These are phyloP conservation scores for Talaromyces atroroseus DNA, from an alignment of 2,329 filamentous ascomycete genomes.

Conservation along the genomic window DNA sequence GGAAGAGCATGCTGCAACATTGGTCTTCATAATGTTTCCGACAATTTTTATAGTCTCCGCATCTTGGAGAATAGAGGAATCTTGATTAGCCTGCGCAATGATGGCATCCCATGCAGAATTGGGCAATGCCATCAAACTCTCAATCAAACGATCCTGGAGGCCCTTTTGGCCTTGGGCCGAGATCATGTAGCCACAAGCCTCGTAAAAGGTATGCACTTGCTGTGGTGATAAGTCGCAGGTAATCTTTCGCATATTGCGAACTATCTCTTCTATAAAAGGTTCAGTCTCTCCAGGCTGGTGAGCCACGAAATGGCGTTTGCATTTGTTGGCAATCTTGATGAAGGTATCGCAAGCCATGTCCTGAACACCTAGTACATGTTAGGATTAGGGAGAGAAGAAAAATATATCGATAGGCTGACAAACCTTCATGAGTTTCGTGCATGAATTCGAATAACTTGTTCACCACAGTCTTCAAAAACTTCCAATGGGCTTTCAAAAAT, in stretches of 20 bases:
- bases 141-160: conserved; percentile 83
- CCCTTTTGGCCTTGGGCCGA: conserved; percentile 93
- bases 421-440: conserved; percentile 97
- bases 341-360: conserved; percentile 99
- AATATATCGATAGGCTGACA: conserved; percentile 22
- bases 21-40: conserved; percentile 99
- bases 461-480: conserved; percentile 98
- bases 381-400: background rate
- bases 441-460: conserved; percentile 99
- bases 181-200: conserved; percentile 99
- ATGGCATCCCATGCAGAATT: conserved; percentile 95
- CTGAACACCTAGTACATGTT: conserved; percentile 65
- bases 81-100: conserved; percentile 77
- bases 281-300: conserved; percentile 90
- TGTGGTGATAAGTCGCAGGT: conserved; percentile 92
- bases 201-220: conserved; percentile 97
- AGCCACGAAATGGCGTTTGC: conserved; percentile 93
- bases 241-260: conserved; percentile 90
- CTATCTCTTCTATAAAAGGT: conserved; percentile 98
- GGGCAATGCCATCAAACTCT: conserved; percentile 87
- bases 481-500: conserved; percentile 98
- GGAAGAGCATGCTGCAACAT: conserved; percentile 95
- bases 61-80: conserved; percentile 83
- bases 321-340: conserved; percentile 99
- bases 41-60: conserved; percentile 96